Evolutionary conservation across 108 stramenopile species (phyloP), one percentile per base, ranked within the genome.

Genomic region (Schizochytrium sp.): DNA sequence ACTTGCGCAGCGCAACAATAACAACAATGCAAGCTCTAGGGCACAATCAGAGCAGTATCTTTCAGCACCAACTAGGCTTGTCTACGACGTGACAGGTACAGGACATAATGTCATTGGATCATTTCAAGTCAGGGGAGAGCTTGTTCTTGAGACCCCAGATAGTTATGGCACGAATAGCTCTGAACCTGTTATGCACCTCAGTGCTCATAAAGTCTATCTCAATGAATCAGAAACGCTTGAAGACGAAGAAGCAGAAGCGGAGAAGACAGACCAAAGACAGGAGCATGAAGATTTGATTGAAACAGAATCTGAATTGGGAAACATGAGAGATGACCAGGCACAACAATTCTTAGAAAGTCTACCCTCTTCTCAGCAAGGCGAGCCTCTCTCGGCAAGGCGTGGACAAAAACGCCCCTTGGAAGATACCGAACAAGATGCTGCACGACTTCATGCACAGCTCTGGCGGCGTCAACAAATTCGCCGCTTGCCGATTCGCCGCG

Each of bases 381-480:
- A 59, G 15, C 58, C 15, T 59, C 58, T 17, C 19, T 0, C 17
- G 19, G 58, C 17, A 59, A 59, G 58, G 58, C 58, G 58, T 59
- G 58, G 58, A 59, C 58, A 19, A 15, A 59, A 59, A 59, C 15
- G 58, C 61, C 41, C 38, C 61, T 38, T 4, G 61, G 19, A 5
- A 7, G 61, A 64, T 4, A 10, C 61, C 61, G 61, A 64, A 13
- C 61, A 64, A 42, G 61, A 64, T 42, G 61, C 19, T 42, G 61
- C 61, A 4, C 61, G 61, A 5, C 61, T 64, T 38, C 61, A 64
- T 42, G 61, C 61, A 42, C 61, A 64, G 19, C 19, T 64, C 17
- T 64, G 61, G 61, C 61, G 61, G 0, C 61, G 61, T 7, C 61
- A 64, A 42, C 61, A 64, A 42, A 64, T 64, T 42, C 61, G 61